Base-by-base conservation (phyloP, 352 stramenopile genomes). In the Pythium rhizo-oryzae region DNA sequence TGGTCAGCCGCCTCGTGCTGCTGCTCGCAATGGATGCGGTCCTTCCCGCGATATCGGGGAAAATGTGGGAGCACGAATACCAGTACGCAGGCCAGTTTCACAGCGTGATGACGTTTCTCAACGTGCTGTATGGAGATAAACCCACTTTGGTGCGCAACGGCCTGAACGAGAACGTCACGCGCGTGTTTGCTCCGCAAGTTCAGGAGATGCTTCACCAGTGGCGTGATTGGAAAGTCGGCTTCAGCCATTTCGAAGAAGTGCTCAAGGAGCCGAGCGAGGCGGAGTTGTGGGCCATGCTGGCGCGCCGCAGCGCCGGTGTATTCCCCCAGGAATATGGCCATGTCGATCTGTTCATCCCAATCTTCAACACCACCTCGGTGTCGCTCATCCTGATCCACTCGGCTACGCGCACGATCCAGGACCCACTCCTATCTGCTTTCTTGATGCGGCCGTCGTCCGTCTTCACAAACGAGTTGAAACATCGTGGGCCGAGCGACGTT, bases 181-280 rank as follows among this genome's bases (percentile, higher is more conserved):
- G 35, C 12, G 35, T 12, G 7, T 41, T 41, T 12, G 35, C 7
- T 16, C 7, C 28, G 18, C n/a, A 52, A 1, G 37, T 25, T 33
- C 39, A 52, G 1, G 12, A 12, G 7, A 41, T 41, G 35, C 12
- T 41, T 7, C 15, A 18, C 3, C n/a, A 39, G 54, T 63, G 53
- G 52, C 51, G 13, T 44, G n/a, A 19, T 2, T 81, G 65, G 69
- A 5, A 64, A 9, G 55, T 81, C 43, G 62, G 71, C 2, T 79
- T 78, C 37, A 73, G 56, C 46, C 67, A 81, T 25, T 78, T 81
- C 47, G 55, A 75, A 44, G 37, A 75, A 43, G 44, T 79, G 28
- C 16, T n/a, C 0, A 7, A 52, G 15, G 50, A 74, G 46, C 75
- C 65, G 16, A 56, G 24, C 16, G 55, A 77, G 24, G 44, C 65